Evolutionary conservation across 2,329 filamentous ascomycete species (phyloP).

Genomic region (Monilinia laxa): DNA sequence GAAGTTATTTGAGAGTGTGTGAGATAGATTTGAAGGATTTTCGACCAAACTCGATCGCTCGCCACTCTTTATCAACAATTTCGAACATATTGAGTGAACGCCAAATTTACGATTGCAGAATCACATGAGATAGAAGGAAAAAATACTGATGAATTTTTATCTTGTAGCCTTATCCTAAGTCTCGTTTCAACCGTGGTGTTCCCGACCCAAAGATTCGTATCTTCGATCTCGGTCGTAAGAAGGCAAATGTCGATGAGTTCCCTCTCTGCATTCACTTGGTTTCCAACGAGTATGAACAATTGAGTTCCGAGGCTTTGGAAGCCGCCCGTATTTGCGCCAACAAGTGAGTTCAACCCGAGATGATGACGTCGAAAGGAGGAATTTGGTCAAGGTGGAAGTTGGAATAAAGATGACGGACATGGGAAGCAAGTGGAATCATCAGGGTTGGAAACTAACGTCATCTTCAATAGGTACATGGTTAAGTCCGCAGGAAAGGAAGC

Average conservation of each 20-base stretch:
- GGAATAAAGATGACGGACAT: conserved; percentile 3
- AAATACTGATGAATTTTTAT: conserved; percentile 28
- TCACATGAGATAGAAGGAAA: neutral
- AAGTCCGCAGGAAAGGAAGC: conserved; percentile 70
- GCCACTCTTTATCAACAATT: conserved; percentile 22
- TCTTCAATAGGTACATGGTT: conserved; percentile 54
- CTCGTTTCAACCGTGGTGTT: conserved; percentile 99
- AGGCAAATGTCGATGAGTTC: conserved; percentile 98
- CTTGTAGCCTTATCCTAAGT: conserved; percentile 91
- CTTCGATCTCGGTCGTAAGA: conserved; percentile 99
- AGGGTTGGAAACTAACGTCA: conserved; percentile 22
- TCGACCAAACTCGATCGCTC: conserved; percentile 11
- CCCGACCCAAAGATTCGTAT: conserved; percentile 80
- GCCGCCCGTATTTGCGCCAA: conserved; percentile 99
- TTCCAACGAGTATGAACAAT: conserved; percentile 99
- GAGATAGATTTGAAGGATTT: conserved; percentile 20
- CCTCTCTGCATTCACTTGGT: conserved; percentile 98
- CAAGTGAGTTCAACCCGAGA: conserved; percentile 61
- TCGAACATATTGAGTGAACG: neutral
- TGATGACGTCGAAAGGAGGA: conserved; percentile 3
- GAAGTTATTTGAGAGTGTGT: conserved; percentile 16
- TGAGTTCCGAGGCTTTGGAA: conserved; percentile 99
- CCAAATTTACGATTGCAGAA: neutral
- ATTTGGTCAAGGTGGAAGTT: conserved; percentile 17
- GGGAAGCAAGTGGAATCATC: neutral